Conservation (phyloP, 352 stramenopile species). For the Globisporangium sylvaticum region DNA sequence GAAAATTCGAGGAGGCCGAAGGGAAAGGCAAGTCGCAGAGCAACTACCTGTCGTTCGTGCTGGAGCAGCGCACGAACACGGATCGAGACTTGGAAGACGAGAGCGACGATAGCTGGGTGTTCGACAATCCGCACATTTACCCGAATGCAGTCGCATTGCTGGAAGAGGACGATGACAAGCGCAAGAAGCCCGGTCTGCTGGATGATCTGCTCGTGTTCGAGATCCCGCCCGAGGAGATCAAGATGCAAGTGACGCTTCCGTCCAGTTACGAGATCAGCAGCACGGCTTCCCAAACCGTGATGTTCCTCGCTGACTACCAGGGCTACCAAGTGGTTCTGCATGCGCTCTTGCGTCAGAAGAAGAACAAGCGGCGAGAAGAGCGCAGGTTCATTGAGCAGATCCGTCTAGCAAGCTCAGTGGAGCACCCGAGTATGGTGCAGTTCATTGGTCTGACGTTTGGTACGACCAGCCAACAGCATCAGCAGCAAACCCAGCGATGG, state of each 20-base stretch:
- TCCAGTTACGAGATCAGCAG: conserved; percentile 1
- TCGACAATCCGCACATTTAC: conserved; percentile 32
- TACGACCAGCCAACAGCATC: conserved; percentile 22
- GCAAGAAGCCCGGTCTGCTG: conserved; percentile 46
- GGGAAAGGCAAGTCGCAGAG: conserved; percentile 22
- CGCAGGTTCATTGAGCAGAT: conserved; percentile 66
- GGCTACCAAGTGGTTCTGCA: conserved; percentile 67
- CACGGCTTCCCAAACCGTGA: conserved; percentile 15
- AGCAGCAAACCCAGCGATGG: conserved; percentile 32
- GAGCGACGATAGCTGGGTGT: conserved; percentile 43
- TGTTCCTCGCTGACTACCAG: conserved; percentile 68
- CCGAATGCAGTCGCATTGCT: conserved; percentile 53
- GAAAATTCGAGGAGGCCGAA: conserved; percentile 18
- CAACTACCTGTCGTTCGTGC: conserved; percentile 26
- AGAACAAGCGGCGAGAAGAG: conserved; percentile 32
- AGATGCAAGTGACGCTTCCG: conserved; percentile 34
- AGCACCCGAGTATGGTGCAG: conserved; percentile 70
- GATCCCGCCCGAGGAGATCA: conserved; percentile 66
- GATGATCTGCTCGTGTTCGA: conserved; percentile 76
- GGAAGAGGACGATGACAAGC: conserved; percentile 45
- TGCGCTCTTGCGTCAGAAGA: conserved; percentile 49
- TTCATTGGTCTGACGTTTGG: conserved; percentile 77
- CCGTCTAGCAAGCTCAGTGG: conserved; percentile 48
- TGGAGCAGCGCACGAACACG: conserved; percentile 23
- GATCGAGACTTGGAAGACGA: conserved; percentile 37